phyloP scores from a whole-genome alignment of 2,329 filamentous ascomycete species.

The Phaeosphaeriaceae sp. region DNA sequence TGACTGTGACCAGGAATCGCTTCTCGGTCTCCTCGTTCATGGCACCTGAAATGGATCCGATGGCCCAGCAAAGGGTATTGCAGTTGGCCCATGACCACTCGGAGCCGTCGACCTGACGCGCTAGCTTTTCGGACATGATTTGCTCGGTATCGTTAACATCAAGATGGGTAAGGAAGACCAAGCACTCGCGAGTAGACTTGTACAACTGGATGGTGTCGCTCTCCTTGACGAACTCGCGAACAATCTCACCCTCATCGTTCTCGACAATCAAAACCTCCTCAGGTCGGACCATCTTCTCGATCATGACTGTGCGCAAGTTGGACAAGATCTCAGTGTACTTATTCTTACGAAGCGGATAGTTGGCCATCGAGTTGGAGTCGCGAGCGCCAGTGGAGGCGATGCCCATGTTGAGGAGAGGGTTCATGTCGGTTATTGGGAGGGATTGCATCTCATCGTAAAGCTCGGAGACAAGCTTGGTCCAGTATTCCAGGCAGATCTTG shows the following conservation, averaged over 20 bases:
- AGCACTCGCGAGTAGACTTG: constrained; percentile 96
- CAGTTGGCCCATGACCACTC: constrained; percentile 99
- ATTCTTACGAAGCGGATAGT: constrained; percentile 95
- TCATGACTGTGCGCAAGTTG: constrained; percentile 96
- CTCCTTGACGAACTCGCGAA: constrained; percentile 98
- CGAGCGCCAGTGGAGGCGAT: constrained; percentile 82
- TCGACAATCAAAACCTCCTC: constrained; percentile 99
- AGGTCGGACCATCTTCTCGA: constrained; percentile 98
- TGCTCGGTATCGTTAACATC: constrained; percentile 97
- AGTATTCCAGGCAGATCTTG: constrained; percentile 99
- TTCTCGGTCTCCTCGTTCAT: constrained; percentile 99
- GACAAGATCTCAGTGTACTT: constrained; percentile 95
- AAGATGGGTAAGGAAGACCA: constrained; percentile 96
- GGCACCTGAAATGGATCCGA: constrained; percentile 95
- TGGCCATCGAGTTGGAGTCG: constrained; percentile 83
- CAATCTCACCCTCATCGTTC: constrained; percentile 98
- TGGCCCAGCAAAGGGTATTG: constrained; percentile 99
- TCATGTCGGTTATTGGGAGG: constrained; percentile 90
- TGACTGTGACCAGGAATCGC: constrained; percentile 96
- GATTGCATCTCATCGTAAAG: constrained; percentile 99
- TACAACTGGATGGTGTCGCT: constrained; percentile 98
- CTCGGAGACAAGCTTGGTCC: constrained; percentile 97
- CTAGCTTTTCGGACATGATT: constrained; percentile 99
- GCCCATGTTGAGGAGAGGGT: constrained; percentile 84
- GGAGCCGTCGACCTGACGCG: constrained; percentile 89